Base-by-base conservation (phyloP, 192 early-diverging fungal genomes). In the Coemansia sp. region DNA sequence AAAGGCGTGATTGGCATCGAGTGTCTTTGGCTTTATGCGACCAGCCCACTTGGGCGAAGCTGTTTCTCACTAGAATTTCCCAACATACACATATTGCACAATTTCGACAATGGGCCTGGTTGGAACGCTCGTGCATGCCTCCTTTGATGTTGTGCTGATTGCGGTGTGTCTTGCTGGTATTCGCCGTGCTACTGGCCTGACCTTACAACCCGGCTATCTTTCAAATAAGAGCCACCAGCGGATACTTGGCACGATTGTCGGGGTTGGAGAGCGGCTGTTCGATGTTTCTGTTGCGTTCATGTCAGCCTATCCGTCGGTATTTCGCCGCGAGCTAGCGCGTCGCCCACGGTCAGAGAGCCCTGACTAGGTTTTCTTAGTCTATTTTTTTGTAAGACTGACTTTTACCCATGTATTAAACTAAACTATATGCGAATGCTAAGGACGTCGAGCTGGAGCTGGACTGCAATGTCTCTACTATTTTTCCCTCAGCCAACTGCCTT, bases 211-310 rank as follows among this genome's bases (percentile, higher is more conserved):
- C 9, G 27, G 54, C 29, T 57, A 64, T 22, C 24, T 78, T 36
- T n/a, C 33, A 0, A 66, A 44, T 65, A 71, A 68, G 43, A 78
- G 61, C 53, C 61, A 78, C 62, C 69, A 56, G 53, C 57, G 66
- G 17, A n/a, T 78, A 43, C 57, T 78, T 11, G 75, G 75, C 4
- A 65, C 68, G 41, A 58, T 78, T 3, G 54, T 78, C 21, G 69
- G 75, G 9, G 43, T 61, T 33, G 75, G 75, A 10, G 75, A 78
- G 35, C 56, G 65, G 14, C 36, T 78, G n/a, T 78, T 78, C 61
- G 75, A 78, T 35, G 50, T 78, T 7, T 67, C 75, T n/a, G 75
- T 72, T 11, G 75, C 69, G 12, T 71, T 78, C 22, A 78, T 78
- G 75, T 38, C 62, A 15, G 75, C 69, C 12, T 78, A 78, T 14